phyloP scores from a whole-genome alignment of 305 asterid genomes.

The Solanum hybrid region DNA sequence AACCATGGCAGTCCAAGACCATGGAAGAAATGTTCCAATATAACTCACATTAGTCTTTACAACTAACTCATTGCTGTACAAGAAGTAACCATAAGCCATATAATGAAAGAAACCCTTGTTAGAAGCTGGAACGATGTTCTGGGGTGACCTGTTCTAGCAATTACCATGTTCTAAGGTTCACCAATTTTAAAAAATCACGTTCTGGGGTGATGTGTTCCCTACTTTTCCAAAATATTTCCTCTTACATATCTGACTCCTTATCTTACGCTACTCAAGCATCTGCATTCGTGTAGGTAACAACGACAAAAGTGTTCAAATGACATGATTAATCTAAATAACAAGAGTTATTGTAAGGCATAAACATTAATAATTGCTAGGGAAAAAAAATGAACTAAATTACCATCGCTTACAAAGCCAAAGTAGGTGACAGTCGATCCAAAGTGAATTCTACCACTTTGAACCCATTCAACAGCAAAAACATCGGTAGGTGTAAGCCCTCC shows the following conservation, averaged over 20 bases:
- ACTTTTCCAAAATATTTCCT: neutral
- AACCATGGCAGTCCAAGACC: neutral
- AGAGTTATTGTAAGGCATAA: neutral
- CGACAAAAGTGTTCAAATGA: neutral
- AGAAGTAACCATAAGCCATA: neutral
- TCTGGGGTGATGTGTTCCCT: neutral
- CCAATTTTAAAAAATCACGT: neutral
- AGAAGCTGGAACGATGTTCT: neutral
- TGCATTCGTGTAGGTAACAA: neutral
- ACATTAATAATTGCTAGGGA: neutral
- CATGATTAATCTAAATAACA: neutral
- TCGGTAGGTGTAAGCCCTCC: conserved; percentile 97
- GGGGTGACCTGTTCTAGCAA: neutral
- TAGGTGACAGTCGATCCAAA: conserved; percentile 90
- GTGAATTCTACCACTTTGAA: conserved; percentile 85
- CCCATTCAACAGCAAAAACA: conserved; percentile 99
- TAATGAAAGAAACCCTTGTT: neutral
- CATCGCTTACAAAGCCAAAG: conserved; percentile 94
- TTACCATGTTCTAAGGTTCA: neutral
- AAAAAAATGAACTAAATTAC: conserved; percentile 19
- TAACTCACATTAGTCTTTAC: neutral
- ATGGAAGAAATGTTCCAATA: neutral
- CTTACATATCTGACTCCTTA: neutral
- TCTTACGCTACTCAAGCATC: neutral
- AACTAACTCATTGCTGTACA: neutral